Percentiles rank a stretch among this genome's conserved stretches.
Evolutionary conservation across 768 basidiomycete genomes (phyloP).

Genomic region (Antrodiella citrinella): DNA sequence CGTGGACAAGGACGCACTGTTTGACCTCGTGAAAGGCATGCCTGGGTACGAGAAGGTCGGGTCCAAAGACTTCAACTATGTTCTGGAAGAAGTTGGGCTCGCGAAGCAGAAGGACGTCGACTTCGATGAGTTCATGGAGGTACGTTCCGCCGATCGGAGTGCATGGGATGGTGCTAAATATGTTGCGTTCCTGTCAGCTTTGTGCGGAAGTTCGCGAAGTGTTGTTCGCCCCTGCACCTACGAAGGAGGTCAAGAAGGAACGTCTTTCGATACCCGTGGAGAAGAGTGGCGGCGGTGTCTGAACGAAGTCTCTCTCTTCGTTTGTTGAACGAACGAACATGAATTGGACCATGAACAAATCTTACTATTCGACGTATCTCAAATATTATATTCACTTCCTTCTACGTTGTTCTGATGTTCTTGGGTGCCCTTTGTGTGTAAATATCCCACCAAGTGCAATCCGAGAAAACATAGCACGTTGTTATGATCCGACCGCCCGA

Average conservation of each 20-base stretch:
- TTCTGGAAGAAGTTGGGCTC: slow-evolving; percentile 71
- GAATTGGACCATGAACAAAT: too few species aligned
- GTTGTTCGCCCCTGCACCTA: slow-evolving; percentile 31
- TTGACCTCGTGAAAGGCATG: slow-evolving; percentile 21
- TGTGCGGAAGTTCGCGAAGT: slow-evolving; percentile 70
- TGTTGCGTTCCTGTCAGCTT: slow-evolving; percentile 51
- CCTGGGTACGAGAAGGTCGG: slow-evolving; percentile 53
- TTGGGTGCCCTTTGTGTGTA: too few species aligned
- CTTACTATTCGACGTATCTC: too few species aligned
- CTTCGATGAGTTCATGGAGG: slow-evolving; percentile 87
- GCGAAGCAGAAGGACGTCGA: slow-evolving; percentile 45
- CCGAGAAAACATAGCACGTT: too few species aligned
- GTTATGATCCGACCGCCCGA: too few species aligned
- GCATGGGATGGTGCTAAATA: too few species aligned
- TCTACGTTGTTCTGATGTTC: too few species aligned
- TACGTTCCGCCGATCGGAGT: slow-evolving; percentile 32
- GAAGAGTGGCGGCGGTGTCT: slow-evolving; percentile 47
- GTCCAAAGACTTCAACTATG: slow-evolving; percentile 62
- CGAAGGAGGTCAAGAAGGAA: slow-evolving; percentile 24
- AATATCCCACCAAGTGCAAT: too few species aligned
- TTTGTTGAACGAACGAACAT: too few species aligned
- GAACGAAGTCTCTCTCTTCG: too few species aligned
- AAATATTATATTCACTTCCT: too few species aligned
- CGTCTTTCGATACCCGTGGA: slow-evolving; percentile 44
- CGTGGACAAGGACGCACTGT: slow-evolving; percentile 30